Evolutionary conservation across 2,329 filamentous ascomycete species (phyloP), one percentile per base, ranked within the genome.

Genomic region (Hypoxylon sp.): DNA sequence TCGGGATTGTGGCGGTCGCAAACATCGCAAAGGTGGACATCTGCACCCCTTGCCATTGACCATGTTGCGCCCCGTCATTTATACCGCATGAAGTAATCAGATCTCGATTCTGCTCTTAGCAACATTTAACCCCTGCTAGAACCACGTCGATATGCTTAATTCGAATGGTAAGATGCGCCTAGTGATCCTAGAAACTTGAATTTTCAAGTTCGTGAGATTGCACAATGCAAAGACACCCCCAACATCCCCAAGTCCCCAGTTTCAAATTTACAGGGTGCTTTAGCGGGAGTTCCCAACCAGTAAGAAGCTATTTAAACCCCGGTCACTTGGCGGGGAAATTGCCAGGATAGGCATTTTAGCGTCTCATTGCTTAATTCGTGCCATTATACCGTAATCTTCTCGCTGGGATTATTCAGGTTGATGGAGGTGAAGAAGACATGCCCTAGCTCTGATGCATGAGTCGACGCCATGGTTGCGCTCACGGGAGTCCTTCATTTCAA

Each of bases 141-240:
- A 63, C 58, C 56, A 51, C 34, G 25, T 49, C 19, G 38, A 32
- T 50, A 65, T 69, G 65, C 67, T 65, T 69, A 61, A 62, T 51
- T 50, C 67, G n/a, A 59, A 46, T 59, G 52, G 45, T 69, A 65
- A 64, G 58, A 55, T 61, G 59, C 63, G 46, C 38, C 48, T 60
- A 43, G 62, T 56, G 19, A 7, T 55, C 19, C 25, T 41, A 38
- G 56, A 68, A 73, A 65, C 72, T 63, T 68, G 65, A 49, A 63
- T 59, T 74, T 74, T 63, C 65, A 72, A 67, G 68, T 67, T 68
- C 60, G 65, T 60, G 70, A 75, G 56, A 76, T 76, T 75, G 65
- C 67, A 51, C 63, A 68, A 74, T 74, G 72, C 69, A 67, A 61
- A 52, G 56, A 52, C 62, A 61, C 61, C 53, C 53, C 71, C 71